A percentile compares a stretch with the other conserved stretches of the same genome.
phyloP scores from a whole-genome alignment of 208 protist species.

The Leishmania arabica region DNA sequence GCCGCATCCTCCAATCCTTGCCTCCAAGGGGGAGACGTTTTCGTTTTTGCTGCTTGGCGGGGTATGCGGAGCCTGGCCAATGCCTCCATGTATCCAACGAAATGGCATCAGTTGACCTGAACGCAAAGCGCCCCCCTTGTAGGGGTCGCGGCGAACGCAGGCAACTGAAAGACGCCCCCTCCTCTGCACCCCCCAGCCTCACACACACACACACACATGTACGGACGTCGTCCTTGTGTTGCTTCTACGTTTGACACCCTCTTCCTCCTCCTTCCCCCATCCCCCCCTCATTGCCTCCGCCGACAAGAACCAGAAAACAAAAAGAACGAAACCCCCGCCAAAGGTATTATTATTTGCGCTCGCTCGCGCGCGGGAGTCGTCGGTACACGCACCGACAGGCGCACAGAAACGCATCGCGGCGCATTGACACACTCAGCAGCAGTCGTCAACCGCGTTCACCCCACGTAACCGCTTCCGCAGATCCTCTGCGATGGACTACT shows the following conservation, averaged over 20 bases:
- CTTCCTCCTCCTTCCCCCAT: no score
- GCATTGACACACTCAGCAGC: neutral
- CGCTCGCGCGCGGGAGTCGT: neutral
- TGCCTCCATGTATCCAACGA: neutral
- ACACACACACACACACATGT: no score
- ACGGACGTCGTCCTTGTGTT: no score
- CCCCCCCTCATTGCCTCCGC: neutral
- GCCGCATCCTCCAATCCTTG: neutral
- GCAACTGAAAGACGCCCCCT: neutral
- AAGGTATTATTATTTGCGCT: neutral
- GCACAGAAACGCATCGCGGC: neutral
- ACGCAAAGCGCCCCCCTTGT: neutral
- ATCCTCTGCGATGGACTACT: slow-evolving; percentile 51
- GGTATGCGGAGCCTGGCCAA: neutral
- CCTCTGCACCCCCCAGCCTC: no score
- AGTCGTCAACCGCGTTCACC: neutral
- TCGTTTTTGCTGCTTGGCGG: no score
- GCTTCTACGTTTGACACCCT: no score
- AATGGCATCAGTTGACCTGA: neutral
- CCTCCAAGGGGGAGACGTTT: neutral
- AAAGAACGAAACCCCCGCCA: neutral
- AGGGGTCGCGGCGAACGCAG: neutral
- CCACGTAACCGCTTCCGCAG: neutral
- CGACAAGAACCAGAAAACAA: neutral
- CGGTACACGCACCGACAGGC: neutral